phyloP scores from a whole-genome alignment of 2,329 filamentous ascomycete species.

The Neofusicoccum parvum region DNA sequence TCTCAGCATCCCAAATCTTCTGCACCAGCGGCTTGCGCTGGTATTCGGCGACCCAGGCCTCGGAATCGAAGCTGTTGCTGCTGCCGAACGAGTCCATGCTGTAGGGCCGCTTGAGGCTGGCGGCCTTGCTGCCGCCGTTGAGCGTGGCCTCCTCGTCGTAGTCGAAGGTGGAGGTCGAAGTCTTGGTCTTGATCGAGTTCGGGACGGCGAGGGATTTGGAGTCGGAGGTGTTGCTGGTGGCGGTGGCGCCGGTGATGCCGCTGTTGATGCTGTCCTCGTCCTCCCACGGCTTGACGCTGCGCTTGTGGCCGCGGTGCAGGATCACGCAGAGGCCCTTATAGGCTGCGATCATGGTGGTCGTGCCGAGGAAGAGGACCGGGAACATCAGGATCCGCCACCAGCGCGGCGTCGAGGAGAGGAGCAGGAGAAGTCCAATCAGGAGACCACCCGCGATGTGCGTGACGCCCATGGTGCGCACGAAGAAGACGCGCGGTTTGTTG shows the following conservation, averaged over 20 bases:
- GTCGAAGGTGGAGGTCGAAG: constrained; percentile 44
- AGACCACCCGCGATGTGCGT: constrained; percentile 60
- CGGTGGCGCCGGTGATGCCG: constrained; percentile 17
- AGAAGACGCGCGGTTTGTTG: constrained; percentile 71
- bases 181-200: neutral
- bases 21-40: constrained; percentile 68
- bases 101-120: constrained; percentile 17
- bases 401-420: constrained; percentile 64
- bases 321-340: constrained; percentile 81
- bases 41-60: constrained; percentile 75
- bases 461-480: constrained; percentile 68
- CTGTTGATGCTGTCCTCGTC: constrained; percentile 51
- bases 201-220: neutral
- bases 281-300: constrained; percentile 75
- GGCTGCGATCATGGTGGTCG: constrained; percentile 71
- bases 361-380: constrained; percentile 67
- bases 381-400: constrained; percentile 69
- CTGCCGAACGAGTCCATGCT: constrained; percentile 43
- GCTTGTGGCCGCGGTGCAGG: constrained; percentile 72
- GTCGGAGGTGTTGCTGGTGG: neutral
- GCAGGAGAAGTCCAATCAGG: constrained; percentile 63
- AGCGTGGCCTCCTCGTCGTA: constrained; percentile 23
- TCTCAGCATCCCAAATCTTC: constrained; percentile 75
- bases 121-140: neutral
- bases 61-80: constrained; percentile 69